A percentile compares a stretch with the other conserved stretches of the same genome.
Conservation (phyloP, 441 rosid species). For the Breynia disticha region DNA sequence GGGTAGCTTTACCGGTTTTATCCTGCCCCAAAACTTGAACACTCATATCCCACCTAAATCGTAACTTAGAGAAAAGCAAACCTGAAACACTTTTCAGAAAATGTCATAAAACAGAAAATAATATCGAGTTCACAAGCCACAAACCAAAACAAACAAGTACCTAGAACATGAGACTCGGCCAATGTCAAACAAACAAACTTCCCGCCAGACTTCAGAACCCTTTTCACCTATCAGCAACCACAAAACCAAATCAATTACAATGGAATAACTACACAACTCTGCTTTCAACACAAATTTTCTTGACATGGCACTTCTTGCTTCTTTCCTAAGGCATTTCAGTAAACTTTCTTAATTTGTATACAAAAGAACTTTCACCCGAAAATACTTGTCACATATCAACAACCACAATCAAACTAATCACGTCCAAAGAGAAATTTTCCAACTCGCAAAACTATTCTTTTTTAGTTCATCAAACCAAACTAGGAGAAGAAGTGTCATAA, state of each 20-base stretch:
- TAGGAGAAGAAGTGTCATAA: no score
- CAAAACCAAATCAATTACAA: neutral
- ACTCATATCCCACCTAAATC: constrained; percentile 74
- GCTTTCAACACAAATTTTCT: no score
- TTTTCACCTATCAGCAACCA: constrained; percentile 49
- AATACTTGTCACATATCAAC: no score
- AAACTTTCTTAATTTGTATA: no score
- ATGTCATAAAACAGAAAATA: neutral
- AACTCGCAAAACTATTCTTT: no score
- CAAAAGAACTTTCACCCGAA: no score
- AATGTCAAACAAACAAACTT: constrained; percentile 76
- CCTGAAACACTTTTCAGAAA: constrained; percentile 35
- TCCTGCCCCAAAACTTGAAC: constrained; percentile 51
- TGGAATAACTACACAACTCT: no score
- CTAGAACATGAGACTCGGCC: constrained; percentile 88
- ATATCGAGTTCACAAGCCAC: neutral
- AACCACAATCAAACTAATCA: no score
- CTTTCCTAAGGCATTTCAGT: no score
- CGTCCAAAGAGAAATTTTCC: no score
- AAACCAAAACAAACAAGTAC: constrained; percentile 24
- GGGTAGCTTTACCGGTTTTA: constrained; percentile 32
- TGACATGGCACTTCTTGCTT: no score
- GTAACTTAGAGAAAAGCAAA: constrained; percentile 68
- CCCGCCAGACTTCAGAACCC: constrained; percentile 61
- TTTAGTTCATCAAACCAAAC: no score